Evolutionary conservation across 495 filamentous ascomycete genomes (phyloP), one percentile per base, ranked within the genome.

Genomic region (Aspergillus wentii): DNA sequence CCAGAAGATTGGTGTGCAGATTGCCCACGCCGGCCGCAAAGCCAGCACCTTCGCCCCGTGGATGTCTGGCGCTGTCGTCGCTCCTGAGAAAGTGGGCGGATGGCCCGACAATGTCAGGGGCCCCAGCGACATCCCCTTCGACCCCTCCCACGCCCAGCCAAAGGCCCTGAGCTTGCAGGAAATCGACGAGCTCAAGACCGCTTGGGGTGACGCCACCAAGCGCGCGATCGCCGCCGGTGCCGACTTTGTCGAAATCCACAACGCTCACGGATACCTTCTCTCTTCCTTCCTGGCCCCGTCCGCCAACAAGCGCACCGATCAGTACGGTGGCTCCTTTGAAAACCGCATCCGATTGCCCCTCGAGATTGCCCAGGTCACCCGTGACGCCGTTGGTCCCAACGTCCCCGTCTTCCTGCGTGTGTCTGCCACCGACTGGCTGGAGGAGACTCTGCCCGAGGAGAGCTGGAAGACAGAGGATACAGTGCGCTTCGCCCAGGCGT

Each of bases 21-120:
- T 91, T 5, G 82, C 65, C 10, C 86, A 92, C 49, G 84, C 85
- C 2, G 86, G 86, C 1, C 67, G 86, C 13, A 91, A 91, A 55
- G 83, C 81, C 1, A 75, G 67, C 38, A 83, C 74, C 3, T 68
- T 84, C 16, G 75, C 86, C 0, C 83, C 85, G 1, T 89, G 84
- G 84, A 35, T 85, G 9, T 59, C 60, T 43, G 79, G 79, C 0
- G 70, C 61, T 3, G 66, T 43, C 8, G 17, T 41, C 4, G 48
- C 48, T 0, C 43, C 48, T 4, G 40, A 46, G 36, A 37, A 43
- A 10, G 43, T 51, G 3, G 43, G 40, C 36, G 48, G 48, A 14
- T 51, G 48, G 43, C 49, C 78, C 0, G 65, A 78, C 23, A 62
- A 77, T 23, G 69, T 83, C 3, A 61, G 68, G 25, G 79, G 52